Conservation (phyloP, 345 rosid species). For the Salix purpurea region DNA sequence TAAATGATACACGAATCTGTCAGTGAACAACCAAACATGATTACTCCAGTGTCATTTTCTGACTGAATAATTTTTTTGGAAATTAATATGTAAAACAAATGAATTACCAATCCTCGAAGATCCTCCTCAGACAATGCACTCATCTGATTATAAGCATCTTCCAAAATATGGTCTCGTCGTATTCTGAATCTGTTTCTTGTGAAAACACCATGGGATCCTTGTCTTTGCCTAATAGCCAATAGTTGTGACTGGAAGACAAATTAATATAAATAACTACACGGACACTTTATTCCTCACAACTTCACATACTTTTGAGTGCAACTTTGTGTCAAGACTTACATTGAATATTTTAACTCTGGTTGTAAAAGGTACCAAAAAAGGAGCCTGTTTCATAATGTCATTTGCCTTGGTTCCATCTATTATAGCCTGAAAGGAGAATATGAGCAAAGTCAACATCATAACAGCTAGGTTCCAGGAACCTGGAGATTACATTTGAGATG, state of each 20-base stretch:
- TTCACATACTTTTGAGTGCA: neutral
- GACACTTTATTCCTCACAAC: neutral
- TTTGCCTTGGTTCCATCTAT: slow-evolving; percentile 82
- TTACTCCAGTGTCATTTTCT: slow-evolving; percentile 8
- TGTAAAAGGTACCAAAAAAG: slow-evolving; percentile 92
- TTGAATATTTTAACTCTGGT: slow-evolving; percentile 91
- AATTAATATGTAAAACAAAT: slow-evolving; percentile 6
- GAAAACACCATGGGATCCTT: slow-evolving; percentile 69
- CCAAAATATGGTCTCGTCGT: slow-evolving; percentile 87
- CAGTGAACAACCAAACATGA: slow-evolving; percentile 19
- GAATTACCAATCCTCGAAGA: slow-evolving; percentile 79
- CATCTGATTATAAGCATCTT: slow-evolving; percentile 98
- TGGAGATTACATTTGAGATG: slow-evolving; percentile 22
- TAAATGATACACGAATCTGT: slow-evolving; percentile 93
- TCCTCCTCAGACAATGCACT: slow-evolving; percentile 90
- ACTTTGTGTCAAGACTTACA: slow-evolving; percentile 46
- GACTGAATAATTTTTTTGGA: neutral
- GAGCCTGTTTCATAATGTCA: slow-evolving; percentile 92
- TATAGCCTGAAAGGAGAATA: slow-evolving; percentile 52
- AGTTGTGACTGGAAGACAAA: slow-evolving; percentile 61
- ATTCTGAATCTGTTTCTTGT: slow-evolving; percentile 86
- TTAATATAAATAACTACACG: neutral
- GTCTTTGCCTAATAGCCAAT: slow-evolving; percentile 60
- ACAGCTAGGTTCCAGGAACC: neutral
- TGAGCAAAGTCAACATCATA: slow-evolving; percentile 9